Evolutionary conservation across 495 filamentous ascomycete species (phyloP).

Genomic region (Penicillium pancosmium): DNA sequence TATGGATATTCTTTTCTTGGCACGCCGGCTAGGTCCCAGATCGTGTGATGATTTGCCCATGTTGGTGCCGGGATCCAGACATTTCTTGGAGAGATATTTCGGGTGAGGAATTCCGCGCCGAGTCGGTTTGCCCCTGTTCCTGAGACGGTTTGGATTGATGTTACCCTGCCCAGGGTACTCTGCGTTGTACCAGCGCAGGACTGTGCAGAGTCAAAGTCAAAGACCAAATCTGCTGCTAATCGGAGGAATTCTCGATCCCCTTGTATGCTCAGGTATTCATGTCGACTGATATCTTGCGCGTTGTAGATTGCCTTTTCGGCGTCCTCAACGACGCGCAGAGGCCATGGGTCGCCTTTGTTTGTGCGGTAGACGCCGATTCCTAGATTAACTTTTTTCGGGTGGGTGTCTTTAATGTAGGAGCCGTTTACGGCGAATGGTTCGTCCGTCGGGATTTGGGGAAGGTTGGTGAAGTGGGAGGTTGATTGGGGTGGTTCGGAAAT

Average conservation of each 20-base stretch:
- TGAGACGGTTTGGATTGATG: constrained; percentile 66
- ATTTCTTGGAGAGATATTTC: constrained; percentile 4
- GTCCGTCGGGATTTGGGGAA: constrained; percentile 21
- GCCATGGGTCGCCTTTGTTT: constrained; percentile 39
- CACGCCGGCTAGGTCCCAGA: constrained; percentile 22
- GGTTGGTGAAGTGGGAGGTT: constrained; percentile 18
- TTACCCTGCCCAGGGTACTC: not conserved
- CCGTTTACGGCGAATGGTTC: constrained; percentile 31
- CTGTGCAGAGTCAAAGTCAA: constrained; percentile 12
- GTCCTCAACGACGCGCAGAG: constrained; percentile 31
- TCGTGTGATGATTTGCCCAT: constrained; percentile 29
- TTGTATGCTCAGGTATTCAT: constrained; percentile 22
- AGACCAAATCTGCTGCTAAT: constrained; percentile 16
- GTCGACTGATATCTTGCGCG: constrained; percentile 10
- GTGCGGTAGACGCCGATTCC: constrained; percentile 40
- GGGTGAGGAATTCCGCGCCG: constrained; percentile 71
- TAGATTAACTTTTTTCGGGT: constrained; percentile 35
- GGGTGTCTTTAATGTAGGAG: constrained; percentile 22
- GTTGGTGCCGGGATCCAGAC: constrained; percentile 29
- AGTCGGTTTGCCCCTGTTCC: constrained; percentile 81
- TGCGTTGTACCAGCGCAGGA: not conserved
- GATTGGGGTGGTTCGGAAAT: constrained; percentile 2
- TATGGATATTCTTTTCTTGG: constrained; percentile 28
- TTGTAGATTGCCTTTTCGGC: constrained; percentile 25
- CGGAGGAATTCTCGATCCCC: constrained; percentile 17